Percentiles rank a stretch among this genome's conserved stretches.
Conservation (phyloP, 1,139 yeast genomes). For the Blastobotrys proliferans region DNA sequence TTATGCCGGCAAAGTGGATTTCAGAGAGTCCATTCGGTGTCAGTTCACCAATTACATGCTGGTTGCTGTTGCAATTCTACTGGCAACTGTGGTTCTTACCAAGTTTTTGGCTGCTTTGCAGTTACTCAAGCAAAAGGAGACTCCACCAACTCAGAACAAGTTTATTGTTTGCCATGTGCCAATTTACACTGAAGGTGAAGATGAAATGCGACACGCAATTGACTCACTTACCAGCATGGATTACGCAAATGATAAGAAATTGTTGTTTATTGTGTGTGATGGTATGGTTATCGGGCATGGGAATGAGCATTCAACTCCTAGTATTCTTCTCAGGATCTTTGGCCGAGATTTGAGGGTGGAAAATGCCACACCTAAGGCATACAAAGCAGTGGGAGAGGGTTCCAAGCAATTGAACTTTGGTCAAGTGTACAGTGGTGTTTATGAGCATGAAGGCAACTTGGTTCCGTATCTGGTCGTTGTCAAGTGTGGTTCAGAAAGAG, state of each 20-base stretch:
- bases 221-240: constrained; percentile 91
- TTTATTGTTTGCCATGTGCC: constrained; percentile 68
- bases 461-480: constrained; percentile 35
- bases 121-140: constrained; percentile 28
- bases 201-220: constrained; percentile 77
- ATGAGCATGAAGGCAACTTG: constrained; percentile 23
- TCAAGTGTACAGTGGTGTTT: constrained; percentile 32
- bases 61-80: constrained; percentile 33
- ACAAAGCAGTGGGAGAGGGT: constrained; percentile 33
- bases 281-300: constrained; percentile 88
- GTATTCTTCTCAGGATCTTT: constrained; percentile 48
- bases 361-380: constrained; percentile 30
- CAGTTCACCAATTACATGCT: constrained; percentile 37
- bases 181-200: constrained; percentile 89
- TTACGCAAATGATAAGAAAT: constrained; percentile 89
- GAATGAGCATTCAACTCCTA: constrained; percentile 29
- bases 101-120: constrained; percentile 38
- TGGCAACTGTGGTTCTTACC: constrained; percentile 31
- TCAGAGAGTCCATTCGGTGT: constrained; percentile 33
- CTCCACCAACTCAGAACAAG: constrained; percentile 34
- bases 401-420: constrained; percentile 30
- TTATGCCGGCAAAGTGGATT: constrained; percentile 35
- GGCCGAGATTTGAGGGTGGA: constrained; percentile 42
- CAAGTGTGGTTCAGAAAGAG: constrained; percentile 31
- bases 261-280: constrained; percentile 82